Evolutionary conservation across 2,329 filamentous ascomycete species (phyloP).

Genomic region (Penicillium sp.): DNA sequence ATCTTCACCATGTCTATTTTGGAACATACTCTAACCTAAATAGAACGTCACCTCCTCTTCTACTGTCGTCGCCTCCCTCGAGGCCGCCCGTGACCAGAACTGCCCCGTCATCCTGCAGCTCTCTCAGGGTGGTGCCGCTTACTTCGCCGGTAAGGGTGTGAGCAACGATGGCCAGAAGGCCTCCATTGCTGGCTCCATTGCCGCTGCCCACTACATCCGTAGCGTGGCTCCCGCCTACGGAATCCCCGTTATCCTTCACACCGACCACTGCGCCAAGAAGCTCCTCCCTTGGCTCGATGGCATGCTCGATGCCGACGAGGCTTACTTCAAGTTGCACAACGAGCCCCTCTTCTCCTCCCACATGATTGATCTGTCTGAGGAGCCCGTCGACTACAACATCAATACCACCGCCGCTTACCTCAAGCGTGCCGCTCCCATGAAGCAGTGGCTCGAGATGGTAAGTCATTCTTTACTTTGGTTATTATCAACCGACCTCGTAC

Average conservation of each 20-base stretch:
- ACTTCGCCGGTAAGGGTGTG: slow-evolving; percentile 87
- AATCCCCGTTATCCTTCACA: slow-evolving; percentile 88
- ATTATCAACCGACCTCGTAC: background rate
- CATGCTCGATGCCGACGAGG: slow-evolving; percentile 91
- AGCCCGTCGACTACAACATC: slow-evolving; percentile 86
- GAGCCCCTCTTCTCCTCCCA: slow-evolving; percentile 92
- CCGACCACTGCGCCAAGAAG: slow-evolving; percentile 99
- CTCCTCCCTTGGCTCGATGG: slow-evolving; percentile 96
- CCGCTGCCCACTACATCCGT: slow-evolving; percentile 90
- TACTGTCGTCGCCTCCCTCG: slow-evolving; percentile 78
- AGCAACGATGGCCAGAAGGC: slow-evolving; percentile 79
- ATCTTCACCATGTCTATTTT: background rate
- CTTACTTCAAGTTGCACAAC: slow-evolving; percentile 87
- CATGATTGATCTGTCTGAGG: slow-evolving; percentile 98
- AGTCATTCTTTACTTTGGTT: slow-evolving; percentile 15
- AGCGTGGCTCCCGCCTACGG: slow-evolving; percentile 81
- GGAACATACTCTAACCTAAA: background rate
- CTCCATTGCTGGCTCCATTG: slow-evolving; percentile 81
- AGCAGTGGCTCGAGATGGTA: slow-evolving; percentile 99
- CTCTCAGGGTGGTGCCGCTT: slow-evolving; percentile 89
- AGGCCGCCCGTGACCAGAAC: slow-evolving; percentile 90
- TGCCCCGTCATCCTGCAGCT: slow-evolving; percentile 89
- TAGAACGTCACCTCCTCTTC: slow-evolving; percentile 91
- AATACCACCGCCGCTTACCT: slow-evolving; percentile 88
- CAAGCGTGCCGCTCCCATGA: slow-evolving; percentile 90